Evolutionary conservation across 208 protist species (phyloP).

Genomic region (Wallacemonas rigidus): DNA sequence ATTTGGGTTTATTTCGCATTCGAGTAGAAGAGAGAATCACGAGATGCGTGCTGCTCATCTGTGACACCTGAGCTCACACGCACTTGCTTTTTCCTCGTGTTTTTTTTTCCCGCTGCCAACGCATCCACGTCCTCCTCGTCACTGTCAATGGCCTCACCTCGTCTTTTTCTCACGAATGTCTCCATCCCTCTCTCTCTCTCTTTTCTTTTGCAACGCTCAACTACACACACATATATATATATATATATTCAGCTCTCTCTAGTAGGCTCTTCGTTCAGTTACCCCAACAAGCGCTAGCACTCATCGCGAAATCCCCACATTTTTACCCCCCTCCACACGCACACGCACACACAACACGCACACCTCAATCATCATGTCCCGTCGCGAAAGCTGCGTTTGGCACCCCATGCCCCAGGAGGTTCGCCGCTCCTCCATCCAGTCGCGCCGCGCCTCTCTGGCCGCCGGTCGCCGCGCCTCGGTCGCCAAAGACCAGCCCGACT

Average conservation of each 20-base stretch:
- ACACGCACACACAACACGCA: not conserved
- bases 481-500: constrained; percentile 35
- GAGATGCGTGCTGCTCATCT: too few species aligned
- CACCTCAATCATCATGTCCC: constrained; percentile 27
- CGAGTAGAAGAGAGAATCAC: too few species aligned
- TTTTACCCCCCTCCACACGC: not conserved
- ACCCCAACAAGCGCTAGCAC: not conserved
- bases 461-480: constrained; percentile 39
- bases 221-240: constrained; percentile 10
- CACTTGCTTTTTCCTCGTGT: too few species aligned
- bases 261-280: constrained; percentile 23
- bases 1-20: too few species aligned
- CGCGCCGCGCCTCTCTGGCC: constrained; percentile 48
- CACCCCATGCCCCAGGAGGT: constrained; percentile 68
- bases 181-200: constrained; percentile 14
- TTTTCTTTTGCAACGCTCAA: not conserved
- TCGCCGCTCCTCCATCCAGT: constrained; percentile 45
- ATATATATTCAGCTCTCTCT: constrained; percentile 1
- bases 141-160: not conserved
- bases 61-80: too few species aligned
- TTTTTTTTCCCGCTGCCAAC: too few species aligned
- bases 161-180: not conserved
- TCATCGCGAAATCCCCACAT: not conserved
- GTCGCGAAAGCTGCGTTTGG: constrained; percentile 55
- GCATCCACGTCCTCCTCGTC: too few species aligned